A percentile compares a stretch with the other conserved stretches of the same genome.
phyloP scores from a whole-genome alignment of 1,139 yeast species.

The Candida sanyaensis region DNA sequence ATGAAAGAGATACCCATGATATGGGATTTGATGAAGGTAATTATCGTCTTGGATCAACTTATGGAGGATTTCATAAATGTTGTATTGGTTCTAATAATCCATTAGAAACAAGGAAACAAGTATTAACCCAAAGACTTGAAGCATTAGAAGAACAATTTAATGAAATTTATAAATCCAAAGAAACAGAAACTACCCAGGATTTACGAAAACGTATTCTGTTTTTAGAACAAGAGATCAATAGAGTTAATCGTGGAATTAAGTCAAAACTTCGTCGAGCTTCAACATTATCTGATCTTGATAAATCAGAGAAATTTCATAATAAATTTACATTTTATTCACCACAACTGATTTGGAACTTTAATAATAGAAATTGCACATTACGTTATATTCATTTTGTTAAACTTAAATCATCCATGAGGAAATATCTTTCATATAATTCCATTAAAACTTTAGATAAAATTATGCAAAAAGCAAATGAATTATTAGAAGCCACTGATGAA shows the following conservation, averaged over 20 bases:
- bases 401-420: slow-evolving; percentile 25
- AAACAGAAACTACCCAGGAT: slow-evolving; percentile 7
- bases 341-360: slow-evolving; percentile 47
- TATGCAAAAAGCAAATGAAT: slow-evolving; percentile 20
- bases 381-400: slow-evolving; percentile 45
- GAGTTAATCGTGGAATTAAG: slow-evolving; percentile 8
- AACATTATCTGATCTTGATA: slow-evolving; percentile 14
- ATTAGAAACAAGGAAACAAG: slow-evolving; percentile 29
- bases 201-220: slow-evolving; percentile 23
- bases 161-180: slow-evolving; percentile 15
- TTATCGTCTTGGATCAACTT: not conserved
- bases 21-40: slow-evolving; percentile 27
- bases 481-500: slow-evolving; percentile 8
- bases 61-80: slow-evolving; percentile 25
- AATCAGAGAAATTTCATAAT: slow-evolving; percentile 36
- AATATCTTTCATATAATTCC: slow-evolving; percentile 40
- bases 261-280: slow-evolving; percentile 5
- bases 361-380: slow-evolving; percentile 35
- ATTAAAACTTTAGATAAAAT: slow-evolving; percentile 39
- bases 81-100: slow-evolving; percentile 27
- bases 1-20: slow-evolving; percentile 38
- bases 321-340: slow-evolving; percentile 41
- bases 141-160: slow-evolving; percentile 27
- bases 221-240: slow-evolving; percentile 25
- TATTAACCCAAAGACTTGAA: slow-evolving; percentile 27